Evolutionary conservation across 2,329 filamentous ascomycete genomes (phyloP).

Genomic region (Trichoderma sp.): DNA sequence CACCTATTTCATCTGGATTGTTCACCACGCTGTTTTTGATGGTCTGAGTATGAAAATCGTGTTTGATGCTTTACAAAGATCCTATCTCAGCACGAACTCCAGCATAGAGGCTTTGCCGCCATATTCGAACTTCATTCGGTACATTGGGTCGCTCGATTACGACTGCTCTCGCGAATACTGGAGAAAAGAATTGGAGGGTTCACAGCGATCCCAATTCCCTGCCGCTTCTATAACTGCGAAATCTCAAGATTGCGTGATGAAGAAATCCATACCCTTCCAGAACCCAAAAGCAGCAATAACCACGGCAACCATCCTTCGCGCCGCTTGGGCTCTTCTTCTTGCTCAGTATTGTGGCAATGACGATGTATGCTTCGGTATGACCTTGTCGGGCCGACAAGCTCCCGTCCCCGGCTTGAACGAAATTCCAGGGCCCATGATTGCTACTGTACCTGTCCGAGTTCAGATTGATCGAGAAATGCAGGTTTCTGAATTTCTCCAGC

Average conservation of each 20-base stretch:
- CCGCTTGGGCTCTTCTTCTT: conserved; percentile 19
- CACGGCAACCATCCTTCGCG: conserved; percentile 12
- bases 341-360: conserved; percentile 13
- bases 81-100: neutral
- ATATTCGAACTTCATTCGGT: conserved; percentile 2
- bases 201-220: conserved; percentile 17
- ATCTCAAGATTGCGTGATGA: neutral
- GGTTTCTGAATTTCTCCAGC: conserved; percentile 14
- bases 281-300: conserved; percentile 7
- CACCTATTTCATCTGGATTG: conserved; percentile 9
- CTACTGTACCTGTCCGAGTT: conserved; percentile 16
- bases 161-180: conserved; percentile 15
- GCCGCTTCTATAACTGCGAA: neutral
- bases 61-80: neutral
- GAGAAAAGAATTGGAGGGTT: conserved; percentile 19
- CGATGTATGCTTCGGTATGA: conserved; percentile 18
- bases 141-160: neutral
- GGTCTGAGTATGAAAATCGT: conserved; percentile 11
- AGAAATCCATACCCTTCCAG: neutral
- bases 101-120: neutral
- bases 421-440: conserved; percentile 9
- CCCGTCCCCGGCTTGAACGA: conserved; percentile 2
- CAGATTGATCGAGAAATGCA: neutral
- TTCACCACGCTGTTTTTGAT: conserved; percentile 15
- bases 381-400: conserved; percentile 15